Evolutionary conservation across 2,329 filamentous ascomycete genomes (phyloP).

Genomic region (Lachnellula suecica): DNA sequence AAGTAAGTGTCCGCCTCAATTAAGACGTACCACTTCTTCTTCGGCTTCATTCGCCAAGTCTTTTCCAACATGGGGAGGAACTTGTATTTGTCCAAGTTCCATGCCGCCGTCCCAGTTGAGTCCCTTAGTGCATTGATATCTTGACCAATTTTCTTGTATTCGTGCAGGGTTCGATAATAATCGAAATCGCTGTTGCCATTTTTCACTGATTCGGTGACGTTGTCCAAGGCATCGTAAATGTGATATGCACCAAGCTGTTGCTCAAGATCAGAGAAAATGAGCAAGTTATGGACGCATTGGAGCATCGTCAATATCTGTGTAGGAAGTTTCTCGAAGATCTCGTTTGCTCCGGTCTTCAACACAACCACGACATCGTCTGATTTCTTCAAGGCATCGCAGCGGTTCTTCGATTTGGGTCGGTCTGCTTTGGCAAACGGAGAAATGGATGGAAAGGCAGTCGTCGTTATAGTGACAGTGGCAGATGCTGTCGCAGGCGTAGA

Average conservation of each 20-base stretch:
- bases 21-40: constrained; percentile 57
- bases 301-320: constrained; percentile 52
- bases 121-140: constrained; percentile 40
- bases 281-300: constrained; percentile 46
- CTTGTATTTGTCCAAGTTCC: constrained; percentile 61
- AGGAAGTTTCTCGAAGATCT: constrained; percentile 51
- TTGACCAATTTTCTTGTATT: constrained; percentile 44
- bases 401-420: not conserved
- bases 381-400: not conserved
- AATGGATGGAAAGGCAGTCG: not conserved
- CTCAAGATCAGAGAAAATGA: constrained; percentile 57
- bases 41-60: constrained; percentile 46
- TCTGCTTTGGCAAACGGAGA: not conserved
- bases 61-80: constrained; percentile 58
- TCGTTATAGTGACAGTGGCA: not conserved
- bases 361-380: constrained; percentile 35
- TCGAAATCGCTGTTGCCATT: constrained; percentile 45
- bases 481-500: not conserved
- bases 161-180: constrained; percentile 37
- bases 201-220: constrained; percentile 40
- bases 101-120: constrained; percentile 37
- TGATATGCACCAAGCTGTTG: constrained; percentile 44
- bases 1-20: constrained; percentile 58
- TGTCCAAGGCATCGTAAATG: constrained; percentile 46
- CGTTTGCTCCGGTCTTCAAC: constrained; percentile 57